These are phyloP conservation scores for Leccinum broughii DNA, from an alignment of 768 basidiomycete genomes.

Conservation along the genomic window DNA sequence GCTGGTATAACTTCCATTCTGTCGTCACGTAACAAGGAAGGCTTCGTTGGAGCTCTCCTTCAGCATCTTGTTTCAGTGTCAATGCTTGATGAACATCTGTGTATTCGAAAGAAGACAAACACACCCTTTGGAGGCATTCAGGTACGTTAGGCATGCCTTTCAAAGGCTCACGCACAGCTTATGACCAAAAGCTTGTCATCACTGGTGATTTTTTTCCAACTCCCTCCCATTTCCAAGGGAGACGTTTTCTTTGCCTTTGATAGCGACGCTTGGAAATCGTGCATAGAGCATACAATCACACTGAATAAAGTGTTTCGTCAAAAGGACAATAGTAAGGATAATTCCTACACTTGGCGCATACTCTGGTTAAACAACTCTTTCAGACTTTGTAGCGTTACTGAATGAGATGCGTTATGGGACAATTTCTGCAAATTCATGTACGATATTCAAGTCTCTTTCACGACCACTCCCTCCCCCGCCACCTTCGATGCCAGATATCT, in stretches of 20 bases:
- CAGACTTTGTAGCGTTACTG: constrained; percentile 71
- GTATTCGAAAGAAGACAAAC: constrained; percentile 48
- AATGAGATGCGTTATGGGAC: constrained; percentile 72
- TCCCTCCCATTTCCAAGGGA: constrained; percentile 51
- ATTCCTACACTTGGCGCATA: not conserved
- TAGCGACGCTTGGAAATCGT: constrained; percentile 43
- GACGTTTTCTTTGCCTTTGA: constrained; percentile 66
- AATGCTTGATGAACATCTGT: constrained; percentile 65
- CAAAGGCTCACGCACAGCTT: not conserved
- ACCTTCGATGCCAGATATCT: constrained; percentile 32
- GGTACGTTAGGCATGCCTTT: constrained; percentile 29
- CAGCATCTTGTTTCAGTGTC: constrained; percentile 45
- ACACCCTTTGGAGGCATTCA: constrained; percentile 70
- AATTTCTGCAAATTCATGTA: constrained; percentile 47
- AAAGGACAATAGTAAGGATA: constrained; percentile 59
- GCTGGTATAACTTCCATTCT: too few species aligned
- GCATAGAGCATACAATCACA: constrained; percentile 59
- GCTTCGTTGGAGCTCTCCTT: too few species aligned
- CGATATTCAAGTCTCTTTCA: constrained; percentile 48
- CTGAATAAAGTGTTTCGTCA: constrained; percentile 76
- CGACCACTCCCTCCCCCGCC: constrained; percentile 28
- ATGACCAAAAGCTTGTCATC: constrained; percentile 42
- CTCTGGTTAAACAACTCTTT: not conserved
- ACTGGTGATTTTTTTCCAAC: constrained; percentile 61
- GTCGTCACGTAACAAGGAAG: too few species aligned